These are phyloP conservation scores for Aspergillus tamarii DNA, from an alignment of 2,329 filamentous ascomycete genomes.

Conservation along the genomic window DNA sequence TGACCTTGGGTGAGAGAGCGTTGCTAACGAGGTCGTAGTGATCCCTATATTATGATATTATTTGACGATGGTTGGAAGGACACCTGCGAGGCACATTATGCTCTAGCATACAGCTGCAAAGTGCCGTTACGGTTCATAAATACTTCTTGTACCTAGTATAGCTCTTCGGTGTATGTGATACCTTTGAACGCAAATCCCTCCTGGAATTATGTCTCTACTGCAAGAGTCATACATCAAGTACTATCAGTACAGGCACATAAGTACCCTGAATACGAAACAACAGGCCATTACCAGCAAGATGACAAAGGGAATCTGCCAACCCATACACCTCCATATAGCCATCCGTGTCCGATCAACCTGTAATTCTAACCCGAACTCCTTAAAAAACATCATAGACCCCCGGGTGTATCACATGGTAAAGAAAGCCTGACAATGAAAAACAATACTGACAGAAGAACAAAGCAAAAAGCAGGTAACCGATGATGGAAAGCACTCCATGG, in stretches of 20 bases:
- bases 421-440: not conserved
- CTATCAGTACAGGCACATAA: not conserved
- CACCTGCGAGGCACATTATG: not conserved
- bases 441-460: not conserved
- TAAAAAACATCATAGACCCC: not conserved
- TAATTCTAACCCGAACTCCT: slow-evolving; percentile 1
- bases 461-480: not conserved
- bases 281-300: not conserved
- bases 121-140: not conserved
- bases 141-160: not conserved
- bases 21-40: not conserved
- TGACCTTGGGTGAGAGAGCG: not conserved
- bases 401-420: not conserved
- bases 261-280: not conserved
- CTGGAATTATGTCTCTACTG: not conserved
- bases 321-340: not conserved
- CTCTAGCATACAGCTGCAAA: not conserved
- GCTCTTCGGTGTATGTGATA: not conserved
- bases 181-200: not conserved
- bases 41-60: not conserved
- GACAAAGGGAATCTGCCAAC: not conserved
- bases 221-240: not conserved
- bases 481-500: not conserved
- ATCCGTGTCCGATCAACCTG: not conserved
- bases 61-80: not conserved